phyloP scores from a whole-genome alignment of 345 rosid genomes.

The Rhodomyrtus tomentosa region DNA sequence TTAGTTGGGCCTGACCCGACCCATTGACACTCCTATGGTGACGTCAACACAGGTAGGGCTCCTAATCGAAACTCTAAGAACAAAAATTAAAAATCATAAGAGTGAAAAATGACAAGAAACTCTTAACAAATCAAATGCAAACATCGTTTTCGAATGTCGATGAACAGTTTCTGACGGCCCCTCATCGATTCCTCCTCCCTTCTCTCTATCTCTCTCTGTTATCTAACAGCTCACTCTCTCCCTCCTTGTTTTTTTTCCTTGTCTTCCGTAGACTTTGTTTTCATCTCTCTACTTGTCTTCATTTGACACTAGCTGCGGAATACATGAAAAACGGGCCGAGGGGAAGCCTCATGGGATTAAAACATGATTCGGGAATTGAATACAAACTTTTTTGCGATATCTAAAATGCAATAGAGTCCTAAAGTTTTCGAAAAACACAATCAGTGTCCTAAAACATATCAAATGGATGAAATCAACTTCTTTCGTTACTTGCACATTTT shows the following conservation, averaged over 20 bases:
- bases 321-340: not conserved
- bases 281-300: not conserved
- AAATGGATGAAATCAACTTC: too few relatives aligned
- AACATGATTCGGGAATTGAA: not conserved
- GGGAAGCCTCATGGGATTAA: not conserved
- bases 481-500: too few relatives aligned
- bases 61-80: too few relatives aligned
- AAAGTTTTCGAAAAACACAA: too few relatives aligned
- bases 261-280: not conserved
- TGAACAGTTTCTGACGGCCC: not conserved
- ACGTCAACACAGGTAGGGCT: too few relatives aligned
- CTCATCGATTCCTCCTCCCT: not conserved
- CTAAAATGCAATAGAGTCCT: too few relatives aligned
- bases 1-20: too few relatives aligned
- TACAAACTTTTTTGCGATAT: not conserved
- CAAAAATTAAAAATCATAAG: too few relatives aligned
- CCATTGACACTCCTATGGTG: too few relatives aligned
- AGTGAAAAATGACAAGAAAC: too few relatives aligned
- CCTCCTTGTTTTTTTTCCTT: not conserved
- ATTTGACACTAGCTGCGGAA: not conserved
- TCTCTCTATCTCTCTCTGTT: not conserved
- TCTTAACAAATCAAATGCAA: not conserved
- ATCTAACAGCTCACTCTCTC: not conserved
- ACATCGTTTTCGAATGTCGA: not conserved
- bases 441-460: too few relatives aligned